Percentiles rank a stretch among this genome's conserved stretches.
phyloP scores from a whole-genome alignment of 805 yeast genomes.

The Candida pini region DNA sequence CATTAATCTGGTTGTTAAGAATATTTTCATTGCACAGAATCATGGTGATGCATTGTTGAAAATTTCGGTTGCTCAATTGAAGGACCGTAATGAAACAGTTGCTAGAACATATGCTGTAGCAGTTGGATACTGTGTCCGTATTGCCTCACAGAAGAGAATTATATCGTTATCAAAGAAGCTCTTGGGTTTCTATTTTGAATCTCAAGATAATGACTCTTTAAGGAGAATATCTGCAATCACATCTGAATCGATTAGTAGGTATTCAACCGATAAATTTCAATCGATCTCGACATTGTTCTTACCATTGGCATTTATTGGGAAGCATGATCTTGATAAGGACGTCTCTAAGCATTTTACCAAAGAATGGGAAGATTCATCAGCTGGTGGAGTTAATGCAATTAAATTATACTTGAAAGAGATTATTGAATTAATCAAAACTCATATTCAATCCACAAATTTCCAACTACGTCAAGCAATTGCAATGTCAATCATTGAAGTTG shows the following conservation, averaged over 20 bases:
- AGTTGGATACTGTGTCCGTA: conserved; percentile 69
- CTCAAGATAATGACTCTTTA: conserved; percentile 32
- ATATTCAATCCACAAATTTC: conserved; percentile 57
- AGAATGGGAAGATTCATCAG: conserved; percentile 74
- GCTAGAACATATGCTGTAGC: conserved; percentile 73
- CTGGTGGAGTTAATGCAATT: conserved; percentile 68
- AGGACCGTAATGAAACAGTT: conserved; percentile 68
- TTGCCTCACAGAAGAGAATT: conserved; percentile 48
- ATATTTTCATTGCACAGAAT: conserved; percentile 37
- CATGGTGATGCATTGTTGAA: conserved; percentile 61
- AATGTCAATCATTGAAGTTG: conserved; percentile 53
- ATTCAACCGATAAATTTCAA: conserved; percentile 64
- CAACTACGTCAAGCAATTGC: conserved; percentile 67
- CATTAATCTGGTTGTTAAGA: conserved; percentile 56
- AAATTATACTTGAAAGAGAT: conserved; percentile 70
- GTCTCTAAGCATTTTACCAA: conserved; percentile 46
- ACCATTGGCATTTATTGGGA: conserved; percentile 77
- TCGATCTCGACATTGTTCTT: conserved; percentile 57
- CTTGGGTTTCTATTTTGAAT: conserved; percentile 52
- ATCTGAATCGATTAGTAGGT: conserved; percentile 58
- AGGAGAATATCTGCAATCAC: conserved; percentile 55
- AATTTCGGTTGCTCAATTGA: conserved; percentile 51
- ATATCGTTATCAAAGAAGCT: conserved; percentile 49
- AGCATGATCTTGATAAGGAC: conserved; percentile 50
- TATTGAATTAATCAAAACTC: conserved; percentile 38